phyloP scores from a whole-genome alignment of 2,329 filamentous ascomycete genomes.

The Amauroascus niger region DNA sequence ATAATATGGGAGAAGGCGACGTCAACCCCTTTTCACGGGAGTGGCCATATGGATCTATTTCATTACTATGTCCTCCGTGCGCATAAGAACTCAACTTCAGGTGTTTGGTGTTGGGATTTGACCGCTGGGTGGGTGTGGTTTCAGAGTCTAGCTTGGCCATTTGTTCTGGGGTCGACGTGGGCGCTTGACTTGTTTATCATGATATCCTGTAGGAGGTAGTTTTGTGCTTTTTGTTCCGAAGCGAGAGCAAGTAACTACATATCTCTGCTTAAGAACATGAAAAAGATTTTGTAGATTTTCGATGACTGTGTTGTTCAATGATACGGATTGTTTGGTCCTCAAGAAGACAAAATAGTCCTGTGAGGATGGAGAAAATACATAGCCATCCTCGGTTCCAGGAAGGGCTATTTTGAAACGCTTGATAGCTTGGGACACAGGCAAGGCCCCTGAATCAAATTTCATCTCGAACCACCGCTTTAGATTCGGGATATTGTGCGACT shows the following conservation, averaged over 20 bases:
- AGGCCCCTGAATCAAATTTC: no score
- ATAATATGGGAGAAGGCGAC: background rate
- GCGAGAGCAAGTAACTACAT: background rate
- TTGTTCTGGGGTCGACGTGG: background rate
- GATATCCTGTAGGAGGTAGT: conserved; percentile 1
- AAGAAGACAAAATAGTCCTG: no score
- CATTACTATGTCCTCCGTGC: background rate
- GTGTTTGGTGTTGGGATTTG: background rate
- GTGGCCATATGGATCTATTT: background rate
- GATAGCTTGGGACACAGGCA: no score
- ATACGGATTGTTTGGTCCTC: no score
- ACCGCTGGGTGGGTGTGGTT: background rate
- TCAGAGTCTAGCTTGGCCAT: background rate
- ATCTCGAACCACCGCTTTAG: no score
- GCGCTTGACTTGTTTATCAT: background rate
- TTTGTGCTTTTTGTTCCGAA: background rate
- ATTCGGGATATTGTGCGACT: no score
- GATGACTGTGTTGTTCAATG: no score
- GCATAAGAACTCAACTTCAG: background rate
- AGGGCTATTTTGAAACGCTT: no score
- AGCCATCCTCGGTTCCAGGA: no score
- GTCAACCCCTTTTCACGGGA: background rate
- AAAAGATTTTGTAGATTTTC: background rate
- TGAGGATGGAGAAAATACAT: no score
- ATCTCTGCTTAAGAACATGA: background rate